phyloP scores from a whole-genome alignment of 495 filamentous ascomycete species.

The Neurospora sp. region DNA sequence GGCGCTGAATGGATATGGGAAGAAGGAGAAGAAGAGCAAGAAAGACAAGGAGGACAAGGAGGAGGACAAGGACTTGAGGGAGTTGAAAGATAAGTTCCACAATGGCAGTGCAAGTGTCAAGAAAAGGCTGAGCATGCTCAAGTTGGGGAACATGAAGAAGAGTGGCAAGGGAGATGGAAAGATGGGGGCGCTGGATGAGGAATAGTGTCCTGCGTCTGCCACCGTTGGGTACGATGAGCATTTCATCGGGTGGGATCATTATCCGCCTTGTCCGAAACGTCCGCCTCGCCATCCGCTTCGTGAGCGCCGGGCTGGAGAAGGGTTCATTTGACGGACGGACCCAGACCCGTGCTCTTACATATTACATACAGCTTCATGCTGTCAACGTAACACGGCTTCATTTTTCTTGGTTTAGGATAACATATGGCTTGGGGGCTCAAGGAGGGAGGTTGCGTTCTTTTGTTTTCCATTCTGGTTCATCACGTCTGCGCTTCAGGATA shows the following conservation, averaged over 20 bases:
- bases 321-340: background rate
- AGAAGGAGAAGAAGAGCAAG: constrained; percentile 8
- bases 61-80: background rate
- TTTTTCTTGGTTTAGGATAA: background rate
- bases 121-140: constrained; percentile 60
- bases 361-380: background rate
- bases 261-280: background rate
- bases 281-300: background rate
- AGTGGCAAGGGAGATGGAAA: constrained; percentile 41
- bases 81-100: background rate
- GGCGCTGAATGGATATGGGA: background rate
- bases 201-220: constrained; percentile 12
- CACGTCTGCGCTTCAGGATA: background rate
- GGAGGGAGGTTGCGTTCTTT: background rate
- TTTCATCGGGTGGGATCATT: background rate
- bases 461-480: background rate
- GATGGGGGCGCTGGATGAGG: constrained; percentile 40
- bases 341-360: background rate
- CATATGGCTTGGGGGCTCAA: background rate
- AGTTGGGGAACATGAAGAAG: constrained; percentile 49
- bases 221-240: background rate
- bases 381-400: background rate
- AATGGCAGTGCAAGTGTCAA: constrained; percentile 37
- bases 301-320: background rate
- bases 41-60: constrained; percentile 23